Evolutionary conservation across 805 yeast species (phyloP).

Genomic region (Kazachstania taianensis): DNA sequence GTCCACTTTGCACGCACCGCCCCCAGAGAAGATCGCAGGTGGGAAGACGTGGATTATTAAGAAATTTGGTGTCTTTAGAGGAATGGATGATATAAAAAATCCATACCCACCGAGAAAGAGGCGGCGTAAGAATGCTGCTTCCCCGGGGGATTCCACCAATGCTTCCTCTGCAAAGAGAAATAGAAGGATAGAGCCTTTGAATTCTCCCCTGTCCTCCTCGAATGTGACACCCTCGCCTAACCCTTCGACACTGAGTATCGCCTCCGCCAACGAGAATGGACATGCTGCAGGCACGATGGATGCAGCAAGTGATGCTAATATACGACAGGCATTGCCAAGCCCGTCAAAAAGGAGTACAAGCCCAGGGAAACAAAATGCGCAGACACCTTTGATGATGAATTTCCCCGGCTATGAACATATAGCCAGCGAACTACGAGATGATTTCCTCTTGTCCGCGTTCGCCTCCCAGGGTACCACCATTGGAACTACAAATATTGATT

Average conservation of each 20-base stretch:
- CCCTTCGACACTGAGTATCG: not conserved
- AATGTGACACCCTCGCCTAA: not conserved
- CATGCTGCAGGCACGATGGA: not conserved
- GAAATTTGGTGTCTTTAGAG: conserved; percentile 71
- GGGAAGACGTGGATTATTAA: conserved; percentile 50
- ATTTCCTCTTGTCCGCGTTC: conserved; percentile 64
- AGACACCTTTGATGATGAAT: conserved; percentile 1
- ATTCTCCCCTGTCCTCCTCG: not conserved
- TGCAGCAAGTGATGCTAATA: not conserved
- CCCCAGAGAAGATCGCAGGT: conserved; percentile 31
- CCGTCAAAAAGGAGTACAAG: too few species aligned
- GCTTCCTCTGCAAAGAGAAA: not conserved
- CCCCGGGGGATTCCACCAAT: not conserved
- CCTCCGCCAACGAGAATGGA: not conserved
- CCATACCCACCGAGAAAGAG: conserved; percentile 13
- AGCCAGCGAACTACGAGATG: conserved; percentile 59
- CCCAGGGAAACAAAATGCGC: not conserved
- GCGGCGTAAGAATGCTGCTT: conserved; percentile 3
- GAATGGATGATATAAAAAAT: conserved; percentile 16
- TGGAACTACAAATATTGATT: conserved; percentile 2
- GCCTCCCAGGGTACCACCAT: conserved; percentile 34
- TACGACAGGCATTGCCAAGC: not conserved
- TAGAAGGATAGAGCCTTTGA: too few species aligned
- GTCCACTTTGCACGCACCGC: conserved; percentile 35
- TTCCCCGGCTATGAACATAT: conserved; percentile 37